Base-by-base conservation (phyloP, 73 alveolate species). In the Stentor roeselii region DNA sequence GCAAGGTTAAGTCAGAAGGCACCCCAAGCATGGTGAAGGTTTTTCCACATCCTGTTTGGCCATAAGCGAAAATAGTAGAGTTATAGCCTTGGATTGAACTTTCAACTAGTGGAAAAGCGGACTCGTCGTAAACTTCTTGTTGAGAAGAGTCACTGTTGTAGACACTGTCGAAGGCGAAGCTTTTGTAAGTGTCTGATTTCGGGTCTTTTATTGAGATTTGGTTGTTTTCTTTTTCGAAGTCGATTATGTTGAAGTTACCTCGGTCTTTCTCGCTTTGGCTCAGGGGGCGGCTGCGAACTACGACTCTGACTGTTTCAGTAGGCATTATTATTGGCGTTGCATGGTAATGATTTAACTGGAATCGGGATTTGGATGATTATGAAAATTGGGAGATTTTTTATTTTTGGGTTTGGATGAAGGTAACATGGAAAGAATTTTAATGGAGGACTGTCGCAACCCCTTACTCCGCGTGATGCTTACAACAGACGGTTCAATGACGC, bases 41-140 rank as follows among this genome's bases (percentile, higher is more conserved):
- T 86, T 95, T 95, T 37, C 99, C 99, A 61, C 97, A 88, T 3
- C 99, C 99, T 14, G 99, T 95, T 86, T 95, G 95, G 2, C 99
- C 99, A 77, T 95, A 95, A 6, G 99, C 99, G 67, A 95, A 95
- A 31, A 95, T 86, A 15, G 99, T 95, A 31, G 97, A 97, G 83
- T 94, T 92, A 83, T 92, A 94, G 36, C 98, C 97, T 82, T 92
- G 90, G 34, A 92, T 88, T 32, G 82, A 92, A 80, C 92, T 87
- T 75, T 90, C 93, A 39, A 91, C 94, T 67, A 91, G 82, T n/a
- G 95, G 95, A 82, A 91, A 89, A 36, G 94, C 93, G 6, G 93
- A 92, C 60, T 87, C 92, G 61, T 91, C 97, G 83, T 91, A 95
- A 4, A 95, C 89, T 76, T 93, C 91, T 30, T 86, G 67, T 84